Evolutionary conservation across 371 early-diverging fungal species (phyloP), one percentile per base, ranked within the genome.

Genomic region (Lichtheimia corymbifera): DNA sequence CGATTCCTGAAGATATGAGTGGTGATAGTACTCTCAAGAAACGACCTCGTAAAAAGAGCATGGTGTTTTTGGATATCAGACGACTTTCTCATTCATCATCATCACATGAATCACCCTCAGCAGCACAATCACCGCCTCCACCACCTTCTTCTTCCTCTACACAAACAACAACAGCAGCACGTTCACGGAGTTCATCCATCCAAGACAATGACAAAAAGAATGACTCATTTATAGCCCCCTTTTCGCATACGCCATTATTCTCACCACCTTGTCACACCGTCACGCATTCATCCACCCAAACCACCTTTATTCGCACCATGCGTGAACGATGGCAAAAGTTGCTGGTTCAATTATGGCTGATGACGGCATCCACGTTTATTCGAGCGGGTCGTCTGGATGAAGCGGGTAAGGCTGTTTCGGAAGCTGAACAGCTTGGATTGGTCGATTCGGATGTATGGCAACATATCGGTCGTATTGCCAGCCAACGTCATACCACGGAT

Each of bases 351-450:
- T 57, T 76, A 6, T 76, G 91, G 91, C 73, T 89, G 20, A 65
- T 80, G 56, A 84, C 87, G 6, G 82, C 87, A 5, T 63, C 76
- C 7, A 78, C 82, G 1, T 90, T 83, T 61, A 73, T 84, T 24
- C 67, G 73, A 24, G 74, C 85, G 5, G 77, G 76, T 20, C 75
- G 76, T 17, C 63, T 81, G 35, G 87, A 86, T 4, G 91, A 89
- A 55, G 86, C 88, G 0, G 64, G 73, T 43, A 80, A 82, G 41
- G 87, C 87, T 0, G 65, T 85, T n/a, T 67, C 83, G 20, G 88
- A 86, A 58, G 89, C 88, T 0, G 84, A 88, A 53, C 67, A 77
- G 6, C 59, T 77, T 9, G 82, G 80, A 41, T 55, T 74, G 28
- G 73, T 79, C 9, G 85, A 84, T 65, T 60, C 72, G 1, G 49